Evolutionary conservation across 2,329 filamentous ascomycete species (phyloP).

Genomic region (Hymenoscyphus fraxineus): DNA sequence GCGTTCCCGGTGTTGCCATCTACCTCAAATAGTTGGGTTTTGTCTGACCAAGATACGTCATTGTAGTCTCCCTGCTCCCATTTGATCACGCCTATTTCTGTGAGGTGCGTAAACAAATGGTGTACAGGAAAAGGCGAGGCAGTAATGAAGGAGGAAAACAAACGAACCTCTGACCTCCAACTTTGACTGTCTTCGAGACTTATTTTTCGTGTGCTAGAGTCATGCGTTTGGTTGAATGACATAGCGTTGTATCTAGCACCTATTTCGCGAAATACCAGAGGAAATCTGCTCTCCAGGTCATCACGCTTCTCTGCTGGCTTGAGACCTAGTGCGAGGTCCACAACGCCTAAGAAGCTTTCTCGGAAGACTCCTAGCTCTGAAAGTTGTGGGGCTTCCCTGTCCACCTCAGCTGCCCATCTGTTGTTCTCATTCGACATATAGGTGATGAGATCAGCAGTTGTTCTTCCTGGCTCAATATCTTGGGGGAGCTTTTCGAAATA

Average conservation of each 20-base stretch:
- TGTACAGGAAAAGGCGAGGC: conserved; percentile 1
- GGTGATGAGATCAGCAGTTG: neutral
- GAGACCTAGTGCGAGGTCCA: neutral
- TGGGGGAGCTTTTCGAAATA: neutral
- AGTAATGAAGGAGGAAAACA: neutral
- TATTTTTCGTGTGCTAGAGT: neutral
- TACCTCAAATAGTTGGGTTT: neutral
- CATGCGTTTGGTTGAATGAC: no score
- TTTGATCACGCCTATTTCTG: neutral
- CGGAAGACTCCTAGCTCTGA: neutral
- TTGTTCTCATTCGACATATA: neutral
- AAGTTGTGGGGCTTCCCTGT: neutral
- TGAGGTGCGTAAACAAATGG: conserved; percentile 2
- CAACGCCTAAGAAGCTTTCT: neutral
- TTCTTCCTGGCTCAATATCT: neutral
- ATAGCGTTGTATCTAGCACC: neutral
- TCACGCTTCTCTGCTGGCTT: conserved; percentile 1
- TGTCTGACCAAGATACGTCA: neutral
- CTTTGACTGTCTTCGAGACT: no score
- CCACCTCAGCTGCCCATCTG: neutral
- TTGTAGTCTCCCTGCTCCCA: neutral
- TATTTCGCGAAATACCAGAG: neutral
- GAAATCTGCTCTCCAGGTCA: neutral
- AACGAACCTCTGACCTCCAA: no score
- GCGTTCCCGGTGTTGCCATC: neutral